Conservation (phyloP, 495 filamentous ascomycete species). For the Lepidopterella palustris region DNA sequence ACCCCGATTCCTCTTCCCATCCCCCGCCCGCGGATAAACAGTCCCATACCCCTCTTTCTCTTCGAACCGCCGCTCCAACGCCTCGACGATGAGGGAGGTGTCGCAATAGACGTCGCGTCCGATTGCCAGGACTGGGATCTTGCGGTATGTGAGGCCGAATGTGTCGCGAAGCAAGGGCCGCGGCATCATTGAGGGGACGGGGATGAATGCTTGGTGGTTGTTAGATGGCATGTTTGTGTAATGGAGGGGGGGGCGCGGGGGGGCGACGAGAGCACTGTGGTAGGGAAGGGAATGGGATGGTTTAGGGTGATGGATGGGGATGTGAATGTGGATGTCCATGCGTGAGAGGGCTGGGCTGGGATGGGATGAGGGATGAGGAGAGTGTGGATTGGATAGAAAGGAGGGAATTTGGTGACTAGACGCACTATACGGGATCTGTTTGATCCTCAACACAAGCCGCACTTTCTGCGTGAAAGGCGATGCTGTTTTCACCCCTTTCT, state of each 20-base stretch:
- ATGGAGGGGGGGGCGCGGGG: not conserved
- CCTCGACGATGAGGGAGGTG: slow-evolving; percentile 32
- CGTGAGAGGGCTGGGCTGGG: not conserved
- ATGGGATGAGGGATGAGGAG: not conserved
- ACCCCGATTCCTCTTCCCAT: not conserved
- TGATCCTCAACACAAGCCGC: slow-evolving; percentile 24
- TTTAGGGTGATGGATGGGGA: not conserved
- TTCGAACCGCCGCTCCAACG: slow-evolving; percentile 29
- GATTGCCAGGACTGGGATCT: slow-evolving; percentile 35
- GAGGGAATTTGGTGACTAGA: not conserved
- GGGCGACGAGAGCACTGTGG: not conserved
- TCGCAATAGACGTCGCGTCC: slow-evolving; percentile 36
- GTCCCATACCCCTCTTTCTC: not conserved
- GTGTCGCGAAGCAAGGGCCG: slow-evolving; percentile 26
- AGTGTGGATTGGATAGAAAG: not conserved
- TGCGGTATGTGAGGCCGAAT: slow-evolving; percentile 33
- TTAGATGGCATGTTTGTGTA: too few relatives aligned
- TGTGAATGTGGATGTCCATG: not conserved
- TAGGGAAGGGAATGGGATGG: not conserved
- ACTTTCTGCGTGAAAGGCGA: slow-evolving; percentile 33
- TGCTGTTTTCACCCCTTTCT: too few relatives aligned
- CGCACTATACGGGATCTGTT: slow-evolving; percentile 29
- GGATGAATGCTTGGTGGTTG: slow-evolving; percentile 21
- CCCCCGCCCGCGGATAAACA: slow-evolving; percentile 11
- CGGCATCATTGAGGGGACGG: slow-evolving; percentile 32